Percentiles rank a stretch among this genome's conserved stretches.
phyloP scores from a whole-genome alignment of 2,329 filamentous ascomycete species.

The Pseudocercospora eumusae region DNA sequence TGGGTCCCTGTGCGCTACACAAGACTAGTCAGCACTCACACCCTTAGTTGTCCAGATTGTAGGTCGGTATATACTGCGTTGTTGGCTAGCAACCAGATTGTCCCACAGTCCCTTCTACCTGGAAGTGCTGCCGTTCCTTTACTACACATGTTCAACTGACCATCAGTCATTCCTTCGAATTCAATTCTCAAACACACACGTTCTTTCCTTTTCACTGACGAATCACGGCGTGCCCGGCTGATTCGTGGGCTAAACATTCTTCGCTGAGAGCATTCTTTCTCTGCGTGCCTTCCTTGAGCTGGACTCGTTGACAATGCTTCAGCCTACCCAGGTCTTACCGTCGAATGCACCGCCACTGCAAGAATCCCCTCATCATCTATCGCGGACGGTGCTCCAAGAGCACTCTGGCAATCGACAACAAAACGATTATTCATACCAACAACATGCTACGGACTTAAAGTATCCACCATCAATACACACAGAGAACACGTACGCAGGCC shows the following conservation, averaged over 20 bases:
- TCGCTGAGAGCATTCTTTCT: conserved; percentile 45
- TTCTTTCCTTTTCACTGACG: conserved; percentile 42
- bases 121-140: conserved; percentile 28
- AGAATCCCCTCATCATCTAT: conserved; percentile 32
- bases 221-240: conserved; percentile 30
- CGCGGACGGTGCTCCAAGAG: conserved; percentile 44
- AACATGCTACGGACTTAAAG: conserved; percentile 36
- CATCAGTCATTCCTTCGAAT: conserved; percentile 46
- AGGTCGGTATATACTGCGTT: conserved; percentile 33
- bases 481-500: conserved; percentile 30
- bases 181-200: conserved; percentile 44
- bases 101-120: conserved; percentile 19
- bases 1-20: conserved; percentile 34
- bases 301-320: conserved; percentile 35
- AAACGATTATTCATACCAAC: conserved; percentile 31
- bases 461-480: conserved; percentile 34
- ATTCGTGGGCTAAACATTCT: conserved; percentile 31
- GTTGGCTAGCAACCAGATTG: conserved; percentile 30
- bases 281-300: conserved; percentile 36
- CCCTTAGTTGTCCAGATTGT: conserved; percentile 30
- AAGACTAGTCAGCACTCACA: conserved; percentile 37
- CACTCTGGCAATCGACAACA: conserved; percentile 46
- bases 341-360: conserved; percentile 46
- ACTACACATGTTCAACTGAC: conserved; percentile 29
- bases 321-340: conserved; percentile 45